phyloP scores from a whole-genome alignment of 345 rosid species.

The Hevea brasiliensis region DNA sequence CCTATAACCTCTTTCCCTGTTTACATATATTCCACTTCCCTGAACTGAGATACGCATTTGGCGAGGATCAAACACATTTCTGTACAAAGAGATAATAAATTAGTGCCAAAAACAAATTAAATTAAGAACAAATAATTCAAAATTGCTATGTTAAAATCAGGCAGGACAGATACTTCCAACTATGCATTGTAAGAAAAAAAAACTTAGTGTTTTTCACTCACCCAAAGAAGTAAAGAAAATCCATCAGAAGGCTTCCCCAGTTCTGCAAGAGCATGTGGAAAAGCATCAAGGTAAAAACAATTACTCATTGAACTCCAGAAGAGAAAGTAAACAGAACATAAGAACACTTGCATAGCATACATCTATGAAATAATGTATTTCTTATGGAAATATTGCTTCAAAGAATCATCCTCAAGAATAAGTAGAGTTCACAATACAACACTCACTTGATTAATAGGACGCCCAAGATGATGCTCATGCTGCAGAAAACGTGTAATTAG shows the following conservation, averaged over 20 bases:
- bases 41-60: conserved; percentile 92
- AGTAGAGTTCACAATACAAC: background rate
- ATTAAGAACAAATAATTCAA: background rate
- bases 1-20: conserved; percentile 93
- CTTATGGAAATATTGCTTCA: no score
- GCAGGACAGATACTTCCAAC: conserved; percentile 5
- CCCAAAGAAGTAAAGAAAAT: conserved; percentile 98
- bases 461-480: conserved; percentile 92
- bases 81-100: conserved; percentile 35
- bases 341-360: background rate
- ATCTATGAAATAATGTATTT: no score
- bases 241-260: conserved; percentile 90
- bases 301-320: background rate
- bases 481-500: conserved; percentile 89
- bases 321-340: background rate
- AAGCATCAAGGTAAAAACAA: conserved; percentile 18
- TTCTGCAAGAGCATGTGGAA: conserved; percentile 56
- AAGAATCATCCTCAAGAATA: background rate
- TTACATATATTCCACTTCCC: conserved; percentile 86
- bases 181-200: conserved; percentile 8
- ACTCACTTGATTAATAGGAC: conserved; percentile 78
- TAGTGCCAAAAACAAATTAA: background rate
- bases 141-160: conserved; percentile 3
- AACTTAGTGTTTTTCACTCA: conserved; percentile 42
- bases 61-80: conserved; percentile 98